These are phyloP conservation scores for Penicillium dipodomyicola DNA, from an alignment of 495 filamentous ascomycete genomes.

Conservation along the genomic window DNA sequence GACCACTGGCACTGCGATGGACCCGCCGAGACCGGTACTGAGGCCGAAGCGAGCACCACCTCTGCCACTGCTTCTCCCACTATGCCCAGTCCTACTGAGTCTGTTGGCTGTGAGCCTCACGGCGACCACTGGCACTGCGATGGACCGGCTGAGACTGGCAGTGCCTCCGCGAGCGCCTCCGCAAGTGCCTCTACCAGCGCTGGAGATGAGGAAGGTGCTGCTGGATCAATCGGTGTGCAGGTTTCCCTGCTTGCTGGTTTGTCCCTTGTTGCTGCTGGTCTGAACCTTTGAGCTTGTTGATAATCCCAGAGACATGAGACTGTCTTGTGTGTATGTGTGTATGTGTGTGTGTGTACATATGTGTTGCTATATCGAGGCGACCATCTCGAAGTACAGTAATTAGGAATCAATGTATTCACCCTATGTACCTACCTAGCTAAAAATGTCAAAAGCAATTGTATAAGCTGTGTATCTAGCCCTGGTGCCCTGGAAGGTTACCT, in stretches of 20 bases:
- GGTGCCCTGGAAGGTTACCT: too few relatives aligned
- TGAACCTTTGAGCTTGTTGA: neutral
- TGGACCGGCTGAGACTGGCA: slow-evolving; percentile 20
- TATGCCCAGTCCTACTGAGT: slow-evolving; percentile 27
- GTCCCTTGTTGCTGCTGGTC: neutral
- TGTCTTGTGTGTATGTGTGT: neutral
- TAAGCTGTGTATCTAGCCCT: too few relatives aligned
- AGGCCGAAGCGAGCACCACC: neutral
- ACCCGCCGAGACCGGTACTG: slow-evolving; percentile 14
- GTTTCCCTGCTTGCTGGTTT: slow-evolving; percentile 1
- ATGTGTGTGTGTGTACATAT: neutral
- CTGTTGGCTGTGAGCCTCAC: slow-evolving; percentile 29
- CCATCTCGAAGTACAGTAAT: too few relatives aligned
- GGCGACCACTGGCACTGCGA: slow-evolving; percentile 34
- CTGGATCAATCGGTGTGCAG: neutral
- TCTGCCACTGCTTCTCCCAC: slow-evolving; percentile 9
- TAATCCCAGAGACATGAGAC: too few relatives aligned
- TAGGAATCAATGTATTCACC: too few relatives aligned
- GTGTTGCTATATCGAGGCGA: neutral
- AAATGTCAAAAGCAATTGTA: too few relatives aligned
- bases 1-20: slow-evolving; percentile 35
- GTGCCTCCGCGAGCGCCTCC: neutral
- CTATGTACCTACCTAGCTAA: too few relatives aligned
- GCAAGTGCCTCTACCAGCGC: neutral
- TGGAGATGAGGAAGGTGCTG: neutral